Percentiles rank a stretch among this genome's conserved stretches.
phyloP scores from a whole-genome alignment of 1,139 yeast genomes.

The Yamadazyma diddensiae region DNA sequence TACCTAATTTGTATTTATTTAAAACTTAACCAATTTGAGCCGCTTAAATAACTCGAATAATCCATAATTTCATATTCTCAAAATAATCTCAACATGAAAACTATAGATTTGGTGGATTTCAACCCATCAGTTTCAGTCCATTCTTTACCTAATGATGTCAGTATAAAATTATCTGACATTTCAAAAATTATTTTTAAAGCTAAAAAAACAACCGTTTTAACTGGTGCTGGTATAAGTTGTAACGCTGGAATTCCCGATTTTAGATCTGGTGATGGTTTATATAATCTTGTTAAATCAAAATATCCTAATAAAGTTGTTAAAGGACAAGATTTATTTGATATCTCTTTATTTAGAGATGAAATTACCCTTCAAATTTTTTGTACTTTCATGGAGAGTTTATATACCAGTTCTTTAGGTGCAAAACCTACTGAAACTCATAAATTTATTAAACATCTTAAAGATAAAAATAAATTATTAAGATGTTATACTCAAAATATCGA shows the following conservation, averaged over 20 bases:
- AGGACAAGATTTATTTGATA: conserved; percentile 90
- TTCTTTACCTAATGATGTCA: conserved; percentile 25
- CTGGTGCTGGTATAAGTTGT: conserved; percentile 96
- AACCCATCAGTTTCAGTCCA: conserved; percentile 12
- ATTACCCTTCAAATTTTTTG: conserved; percentile 67
- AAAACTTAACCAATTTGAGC: conserved; percentile 2
- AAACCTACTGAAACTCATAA: conserved; percentile 81
- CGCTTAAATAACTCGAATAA: conserved; percentile 1
- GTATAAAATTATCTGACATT: conserved; percentile 37
- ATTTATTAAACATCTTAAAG: conserved; percentile 65
- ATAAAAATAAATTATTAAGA: conserved; percentile 65
- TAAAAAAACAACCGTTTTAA: conserved; percentile 57
- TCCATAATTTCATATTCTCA: neutral
- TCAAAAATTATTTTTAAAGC: conserved; percentile 43
- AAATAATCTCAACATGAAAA: conserved; percentile 21
- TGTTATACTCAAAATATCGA: conserved; percentile 85
- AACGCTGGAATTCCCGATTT: conserved; percentile 97
- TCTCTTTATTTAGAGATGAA: conserved; percentile 70
- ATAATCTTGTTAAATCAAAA: conserved; percentile 65
- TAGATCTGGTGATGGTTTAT: conserved; percentile 79
- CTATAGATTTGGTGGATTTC: conserved; percentile 25
- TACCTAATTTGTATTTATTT: conserved; percentile 6
- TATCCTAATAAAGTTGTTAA: conserved; percentile 61
- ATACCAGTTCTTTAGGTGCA: conserved; percentile 61
- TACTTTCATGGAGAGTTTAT: conserved; percentile 73